Conservation (phyloP, 371 early-diverging fungal genomes). For the Dichotomocladium elegans region DNA sequence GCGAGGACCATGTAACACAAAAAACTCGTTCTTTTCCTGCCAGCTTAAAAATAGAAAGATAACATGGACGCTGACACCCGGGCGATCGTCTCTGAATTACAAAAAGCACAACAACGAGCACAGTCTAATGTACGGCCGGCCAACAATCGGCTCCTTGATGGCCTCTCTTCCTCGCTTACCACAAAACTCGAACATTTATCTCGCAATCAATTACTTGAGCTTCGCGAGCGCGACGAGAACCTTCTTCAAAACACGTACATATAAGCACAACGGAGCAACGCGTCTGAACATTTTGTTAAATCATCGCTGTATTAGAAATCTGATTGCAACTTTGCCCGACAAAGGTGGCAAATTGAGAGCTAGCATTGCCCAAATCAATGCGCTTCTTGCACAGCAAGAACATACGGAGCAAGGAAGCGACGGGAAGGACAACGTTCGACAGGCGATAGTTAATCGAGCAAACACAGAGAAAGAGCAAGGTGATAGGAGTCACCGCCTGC, state of each 20-base stretch:
- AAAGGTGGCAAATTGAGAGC: constrained; percentile 31
- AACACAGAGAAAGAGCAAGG: too few relatives aligned
- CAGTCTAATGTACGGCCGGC: too few relatives aligned
- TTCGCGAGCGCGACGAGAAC: constrained; percentile 14
- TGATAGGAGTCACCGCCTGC: too few relatives aligned
- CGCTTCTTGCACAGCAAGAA: constrained; percentile 7
- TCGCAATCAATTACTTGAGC: constrained; percentile 14
- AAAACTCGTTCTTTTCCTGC: too few relatives aligned
- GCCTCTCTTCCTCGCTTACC: constrained; percentile 19
- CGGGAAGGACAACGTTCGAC: too few relatives aligned
- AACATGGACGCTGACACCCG: constrained; percentile 1
- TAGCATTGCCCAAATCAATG: constrained; percentile 18
- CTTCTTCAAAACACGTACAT: constrained; percentile 28
- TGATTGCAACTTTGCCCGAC: constrained; percentile 27
- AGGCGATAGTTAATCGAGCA: too few relatives aligned
- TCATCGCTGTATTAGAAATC: constrained; percentile 1
- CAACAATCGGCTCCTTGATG: constrained; percentile 12
- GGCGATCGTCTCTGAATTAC: constrained; percentile 2
- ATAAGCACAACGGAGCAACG: neutral
- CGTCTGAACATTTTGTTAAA: neutral
- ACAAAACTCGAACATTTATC: constrained; percentile 20
- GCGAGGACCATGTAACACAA: too few relatives aligned
- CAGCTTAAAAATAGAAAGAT: too few relatives aligned
- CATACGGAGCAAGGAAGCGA: neutral
- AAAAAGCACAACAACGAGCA: constrained; percentile 3